A percentile compares a stretch with the other conserved stretches of the same genome.
Evolutionary conservation across 805 yeast genomes (phyloP).

Genomic region (Candida sanyiensis): DNA sequence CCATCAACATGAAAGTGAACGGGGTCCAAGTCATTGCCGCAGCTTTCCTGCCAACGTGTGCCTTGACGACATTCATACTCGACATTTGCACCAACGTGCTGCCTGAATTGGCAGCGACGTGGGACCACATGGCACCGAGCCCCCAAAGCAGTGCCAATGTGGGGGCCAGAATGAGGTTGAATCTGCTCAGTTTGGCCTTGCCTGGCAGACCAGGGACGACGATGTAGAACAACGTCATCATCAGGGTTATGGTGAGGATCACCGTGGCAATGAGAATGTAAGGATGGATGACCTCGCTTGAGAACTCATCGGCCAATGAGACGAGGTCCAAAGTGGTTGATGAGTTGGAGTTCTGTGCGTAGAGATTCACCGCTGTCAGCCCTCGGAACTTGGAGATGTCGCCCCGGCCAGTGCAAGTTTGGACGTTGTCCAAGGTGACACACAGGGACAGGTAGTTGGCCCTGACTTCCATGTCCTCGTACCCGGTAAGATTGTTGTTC

Average conservation of each 20-base stretch:
- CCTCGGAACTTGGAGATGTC: constrained; percentile 24
- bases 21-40: constrained; percentile 57
- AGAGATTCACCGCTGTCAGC: constrained; percentile 31
- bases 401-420: constrained; percentile 34
- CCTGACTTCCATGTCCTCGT: constrained; percentile 38
- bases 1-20: constrained; percentile 42
- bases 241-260: constrained; percentile 36
- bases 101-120: constrained; percentile 47
- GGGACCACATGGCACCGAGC: constrained; percentile 57
- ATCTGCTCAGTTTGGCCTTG: constrained; percentile 24
- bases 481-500: constrained; percentile 28
- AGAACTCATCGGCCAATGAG: constrained; percentile 40
- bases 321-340: constrained; percentile 39
- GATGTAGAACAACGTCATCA: constrained; percentile 38
- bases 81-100: constrained; percentile 39
- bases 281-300: constrained; percentile 46
- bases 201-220: constrained; percentile 46
- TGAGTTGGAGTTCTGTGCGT: constrained; percentile 29
- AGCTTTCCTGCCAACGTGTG: constrained; percentile 44
- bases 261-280: constrained; percentile 45
- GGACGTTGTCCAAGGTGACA: constrained; percentile 30
- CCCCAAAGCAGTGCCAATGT: constrained; percentile 50
- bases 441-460: constrained; percentile 58
- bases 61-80: constrained; percentile 44
- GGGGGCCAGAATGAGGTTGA: constrained; percentile 30